Conservation (phyloP, 176 grass and related monocot species). For the Cenchrus purpureus region DNA sequence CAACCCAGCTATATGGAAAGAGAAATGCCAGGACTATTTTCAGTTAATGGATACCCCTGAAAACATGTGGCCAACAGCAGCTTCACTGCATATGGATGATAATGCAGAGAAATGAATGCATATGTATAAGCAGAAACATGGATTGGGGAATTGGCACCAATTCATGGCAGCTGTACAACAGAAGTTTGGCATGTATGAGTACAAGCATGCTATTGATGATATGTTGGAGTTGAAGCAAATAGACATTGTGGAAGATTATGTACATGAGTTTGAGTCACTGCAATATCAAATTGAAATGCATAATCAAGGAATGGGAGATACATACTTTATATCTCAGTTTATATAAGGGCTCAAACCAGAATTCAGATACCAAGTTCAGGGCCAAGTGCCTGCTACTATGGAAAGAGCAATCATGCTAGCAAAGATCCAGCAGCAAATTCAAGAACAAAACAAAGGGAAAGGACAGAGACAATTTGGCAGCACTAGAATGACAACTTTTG, state of each 20-base stretch:
- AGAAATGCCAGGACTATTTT: neutral
- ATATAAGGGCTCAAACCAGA: neutral
- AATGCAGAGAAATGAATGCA: neutral
- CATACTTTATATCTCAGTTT: neutral
- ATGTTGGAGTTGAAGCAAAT: neutral
- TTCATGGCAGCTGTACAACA: neutral
- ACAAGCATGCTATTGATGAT: neutral
- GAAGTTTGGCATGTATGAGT: neutral
- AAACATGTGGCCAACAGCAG: neutral
- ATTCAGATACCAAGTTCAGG: neutral
- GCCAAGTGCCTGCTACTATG: too few species aligned
- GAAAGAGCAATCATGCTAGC: too few species aligned
- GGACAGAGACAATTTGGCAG: too few species aligned
- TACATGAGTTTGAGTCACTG: neutral
- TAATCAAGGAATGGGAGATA: neutral
- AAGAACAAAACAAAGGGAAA: too few species aligned
- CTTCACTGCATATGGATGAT: neutral
- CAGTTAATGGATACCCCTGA: neutral
- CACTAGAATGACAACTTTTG: too few species aligned
- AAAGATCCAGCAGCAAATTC: too few species aligned
- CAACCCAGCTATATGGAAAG: neutral
- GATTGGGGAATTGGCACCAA: neutral
- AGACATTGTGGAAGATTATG: neutral
- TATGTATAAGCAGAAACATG: neutral
- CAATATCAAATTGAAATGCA: neutral